A percentile compares a stretch with the other conserved stretches of the same genome.
Conservation (phyloP, 1,284 basidiomycete species). For the Cryptococcus sp. region DNA sequence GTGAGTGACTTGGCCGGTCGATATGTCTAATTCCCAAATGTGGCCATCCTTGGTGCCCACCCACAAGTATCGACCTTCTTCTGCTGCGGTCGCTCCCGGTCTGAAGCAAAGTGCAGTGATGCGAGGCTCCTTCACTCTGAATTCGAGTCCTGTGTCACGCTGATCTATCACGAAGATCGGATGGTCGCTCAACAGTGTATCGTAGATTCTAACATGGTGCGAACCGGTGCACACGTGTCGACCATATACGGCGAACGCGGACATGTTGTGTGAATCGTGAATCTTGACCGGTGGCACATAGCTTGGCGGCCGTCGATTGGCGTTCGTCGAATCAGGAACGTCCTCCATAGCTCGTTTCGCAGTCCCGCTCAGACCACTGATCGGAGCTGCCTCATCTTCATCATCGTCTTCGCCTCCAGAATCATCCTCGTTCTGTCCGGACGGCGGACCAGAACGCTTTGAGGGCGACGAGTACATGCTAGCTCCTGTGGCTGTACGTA, state of each 20-base stretch:
- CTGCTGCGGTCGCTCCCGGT: constrained; percentile 57
- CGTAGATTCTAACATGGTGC: constrained; percentile 65
- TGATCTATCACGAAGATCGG: constrained; percentile 62
- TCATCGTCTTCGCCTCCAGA: constrained; percentile 39
- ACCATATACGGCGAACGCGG: constrained; percentile 64
- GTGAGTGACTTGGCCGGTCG: constrained; percentile 61
- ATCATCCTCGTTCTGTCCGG: constrained; percentile 26
- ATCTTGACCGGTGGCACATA: constrained; percentile 50
- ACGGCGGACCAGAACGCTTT: constrained; percentile 6
- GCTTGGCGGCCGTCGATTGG: constrained; percentile 74
- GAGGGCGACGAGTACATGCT: constrained; percentile 3
- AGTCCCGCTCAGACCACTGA: constrained; percentile 18
- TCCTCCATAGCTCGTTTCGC: constrained; percentile 59
- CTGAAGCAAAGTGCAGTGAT: constrained; percentile 76
- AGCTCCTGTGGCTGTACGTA: constrained; percentile 19
- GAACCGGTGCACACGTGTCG: constrained; percentile 65
- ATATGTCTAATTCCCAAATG: constrained; percentile 75
- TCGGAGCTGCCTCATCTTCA: constrained; percentile 26
- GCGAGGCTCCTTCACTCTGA: constrained; percentile 65
- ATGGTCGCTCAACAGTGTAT: constrained; percentile 45
- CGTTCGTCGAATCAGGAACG: constrained; percentile 76
- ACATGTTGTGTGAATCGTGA: constrained; percentile 53
- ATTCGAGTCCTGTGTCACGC: constrained; percentile 61
- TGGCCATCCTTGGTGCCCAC: constrained; percentile 86
- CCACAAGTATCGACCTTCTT: constrained; percentile 66